Evolutionary conservation across 441 rosid species (phyloP).

Genomic region (Pelargonium fulgidum): DNA sequence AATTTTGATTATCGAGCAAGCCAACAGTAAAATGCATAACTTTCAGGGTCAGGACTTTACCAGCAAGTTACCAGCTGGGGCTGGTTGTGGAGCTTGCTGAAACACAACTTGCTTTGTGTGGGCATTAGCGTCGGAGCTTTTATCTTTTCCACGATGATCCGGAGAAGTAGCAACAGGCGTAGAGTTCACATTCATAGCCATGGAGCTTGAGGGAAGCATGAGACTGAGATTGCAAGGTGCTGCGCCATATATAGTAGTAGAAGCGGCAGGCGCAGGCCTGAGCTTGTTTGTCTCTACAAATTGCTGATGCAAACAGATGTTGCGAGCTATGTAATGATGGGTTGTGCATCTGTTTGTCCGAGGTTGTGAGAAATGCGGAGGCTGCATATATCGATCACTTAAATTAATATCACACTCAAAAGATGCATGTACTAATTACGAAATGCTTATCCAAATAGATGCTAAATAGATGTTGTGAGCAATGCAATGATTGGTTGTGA

Average conservation of each 20-base stretch:
- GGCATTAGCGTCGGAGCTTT: constrained; percentile 19
- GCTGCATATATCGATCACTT: constrained; percentile 24
- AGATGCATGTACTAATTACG: no score
- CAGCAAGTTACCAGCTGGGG: constrained; percentile 27
- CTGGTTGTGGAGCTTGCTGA: constrained; percentile 27
- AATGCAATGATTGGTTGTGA: no score
- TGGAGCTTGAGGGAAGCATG: constrained; percentile 12
- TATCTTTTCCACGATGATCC: constrained; percentile 21
- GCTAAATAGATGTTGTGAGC: not conserved
- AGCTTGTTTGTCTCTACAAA: constrained; percentile 29
- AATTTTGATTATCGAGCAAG: no score
- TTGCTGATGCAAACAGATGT: constrained; percentile 41
- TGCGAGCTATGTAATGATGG: constrained; percentile 44
- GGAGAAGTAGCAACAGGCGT: constrained; percentile 19
- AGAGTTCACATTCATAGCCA: constrained; percentile 18
- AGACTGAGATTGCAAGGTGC: constrained; percentile 12
- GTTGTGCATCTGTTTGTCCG: constrained; percentile 42
- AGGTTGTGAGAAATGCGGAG: constrained; percentile 30
- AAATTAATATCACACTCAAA: constrained; percentile 8
- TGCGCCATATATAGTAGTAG: no score
- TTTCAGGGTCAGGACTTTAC: constrained; percentile 23
- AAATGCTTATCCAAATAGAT: constrained; percentile 5
- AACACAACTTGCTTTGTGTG: constrained; percentile 26
- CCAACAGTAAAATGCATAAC: not conserved
- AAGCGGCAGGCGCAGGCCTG: constrained; percentile 20